Conservation (phyloP, 1,284 basidiomycete genomes). For the Ganoderma sp. region DNA sequence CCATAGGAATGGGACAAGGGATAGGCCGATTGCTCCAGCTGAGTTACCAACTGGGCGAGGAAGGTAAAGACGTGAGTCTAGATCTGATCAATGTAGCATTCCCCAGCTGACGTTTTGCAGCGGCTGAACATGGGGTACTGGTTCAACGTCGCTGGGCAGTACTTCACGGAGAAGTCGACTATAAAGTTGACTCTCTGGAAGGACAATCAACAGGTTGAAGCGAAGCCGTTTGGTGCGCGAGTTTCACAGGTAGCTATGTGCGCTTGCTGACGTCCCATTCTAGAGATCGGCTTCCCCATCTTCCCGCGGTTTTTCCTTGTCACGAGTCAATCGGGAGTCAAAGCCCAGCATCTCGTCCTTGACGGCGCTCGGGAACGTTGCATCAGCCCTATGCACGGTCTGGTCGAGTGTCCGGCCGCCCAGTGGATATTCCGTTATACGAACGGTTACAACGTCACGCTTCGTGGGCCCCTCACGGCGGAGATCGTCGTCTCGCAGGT, state of each 20-base stretch:
- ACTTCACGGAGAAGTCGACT: conserved; percentile 66
- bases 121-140: conserved; percentile 70
- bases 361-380: conserved; percentile 74
- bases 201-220: conserved; percentile 74
- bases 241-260: conserved; percentile 70
- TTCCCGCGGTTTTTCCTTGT: conserved; percentile 83
- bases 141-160: conserved; percentile 64
- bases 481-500: conserved; percentile 52
- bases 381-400: conserved; percentile 51
- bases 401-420: conserved; percentile 71
- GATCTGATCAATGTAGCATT: conserved; percentile 3
- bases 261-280: neutral
- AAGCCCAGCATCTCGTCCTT: conserved; percentile 73
- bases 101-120: conserved; percentile 39
- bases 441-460: conserved; percentile 75
- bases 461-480: conserved; percentile 71
- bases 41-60: conserved; percentile 62
- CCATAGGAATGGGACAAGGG: conserved; percentile 62
- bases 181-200: conserved; percentile 83
- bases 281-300: conserved; percentile 78
- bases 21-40: conserved; percentile 66
- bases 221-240: conserved; percentile 75
- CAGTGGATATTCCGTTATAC: conserved; percentile 78
- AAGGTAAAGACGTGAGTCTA: conserved; percentile 53
- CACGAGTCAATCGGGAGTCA: conserved; percentile 79